Conservation (phyloP, 2,329 filamentous ascomycete species). For the Magnaporthiopsis rhizophila region DNA sequence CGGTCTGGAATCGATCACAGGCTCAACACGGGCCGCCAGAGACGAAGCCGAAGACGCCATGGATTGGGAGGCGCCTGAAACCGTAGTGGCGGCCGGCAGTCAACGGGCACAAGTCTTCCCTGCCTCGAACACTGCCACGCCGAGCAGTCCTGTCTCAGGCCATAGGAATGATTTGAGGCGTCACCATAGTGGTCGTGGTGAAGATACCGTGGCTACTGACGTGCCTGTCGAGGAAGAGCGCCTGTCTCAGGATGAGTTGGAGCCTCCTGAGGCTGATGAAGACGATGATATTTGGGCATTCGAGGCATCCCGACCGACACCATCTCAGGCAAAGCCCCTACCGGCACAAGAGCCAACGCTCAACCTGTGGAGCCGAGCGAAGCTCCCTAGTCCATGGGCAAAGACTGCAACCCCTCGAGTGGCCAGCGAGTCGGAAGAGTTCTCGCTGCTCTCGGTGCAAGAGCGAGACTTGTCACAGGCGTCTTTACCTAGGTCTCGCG, state of each 20-base stretch:
- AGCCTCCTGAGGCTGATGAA: slow-evolving; percentile 20
- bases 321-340: slow-evolving; percentile 17
- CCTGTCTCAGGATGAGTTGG: background rate
- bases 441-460: slow-evolving; percentile 33
- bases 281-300: slow-evolving; percentile 50
- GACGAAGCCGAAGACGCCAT: slow-evolving; percentile 24
- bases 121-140: slow-evolving; percentile 9
- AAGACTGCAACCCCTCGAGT: slow-evolving; percentile 22
- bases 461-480: slow-evolving; percentile 9
- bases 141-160: background rate
- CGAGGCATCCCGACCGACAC: slow-evolving; percentile 42
- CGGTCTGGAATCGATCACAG: slow-evolving; percentile 12
- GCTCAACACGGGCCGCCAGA: slow-evolving; percentile 21
- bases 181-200: background rate
- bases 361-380: slow-evolving; percentile 21
- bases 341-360: slow-evolving; percentile 12
- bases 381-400: slow-evolving; percentile 29
- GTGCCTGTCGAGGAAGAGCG: background rate
- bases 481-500: slow-evolving; percentile 3
- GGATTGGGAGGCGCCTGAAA: slow-evolving; percentile 32
- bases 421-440: slow-evolving; percentile 31
- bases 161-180: background rate
- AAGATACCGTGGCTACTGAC: background rate
- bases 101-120: slow-evolving; percentile 10
- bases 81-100: slow-evolving; percentile 5